Base-by-base conservation (phyloP, 371 early-diverging fungal species). In the Rhizopus arrhizus region DNA sequence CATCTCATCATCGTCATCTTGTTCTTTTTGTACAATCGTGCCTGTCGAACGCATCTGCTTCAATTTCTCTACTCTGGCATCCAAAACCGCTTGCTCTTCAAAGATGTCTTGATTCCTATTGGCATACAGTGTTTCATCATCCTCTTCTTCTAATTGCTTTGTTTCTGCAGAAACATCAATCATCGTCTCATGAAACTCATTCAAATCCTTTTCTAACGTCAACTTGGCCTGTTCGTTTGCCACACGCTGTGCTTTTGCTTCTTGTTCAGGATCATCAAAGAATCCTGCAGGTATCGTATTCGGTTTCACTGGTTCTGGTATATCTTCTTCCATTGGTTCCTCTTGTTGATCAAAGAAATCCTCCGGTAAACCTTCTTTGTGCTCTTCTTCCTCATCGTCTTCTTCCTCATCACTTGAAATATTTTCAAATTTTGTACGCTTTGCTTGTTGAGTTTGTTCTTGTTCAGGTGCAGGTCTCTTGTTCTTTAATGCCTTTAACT, bases 221-320 rank as follows among this genome's bases (percentile, higher is more conserved):
- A 61, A 66, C 34, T 81, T 64, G 5, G 65, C 42, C 46, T 74
- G 64, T 46, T 72, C 76, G 22, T 53, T 60, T 15, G 73, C 71
- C 11, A 47, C 45, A 12, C 72, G 70, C 40, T 73, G 67, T 11
- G 63, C 73, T 29, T 65, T 66, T n/a, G 81, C 78, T 49, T 81
- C 81, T 64, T 72, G 67, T 53, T 74, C 74, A 34, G 77, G 72
- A 58, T 77, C 67, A 51, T 80, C 81, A 66, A 80, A 80, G 42
- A 80, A 80, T 12, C 81, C 81, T 28, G 65, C 53, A 32, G 78
- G 81, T 10, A 77, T 38, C 10, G 62, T 55, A 35, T 52, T 45
- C 1, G 58, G 29, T 9, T 51, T 43, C 4, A 57, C 68, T 11
- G 65, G 64, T 45, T 57, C 52, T 34, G 53, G 59, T 38, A 28